phyloP scores from a whole-genome alignment of 139 green algal species.

The Pleodorina starrii region DNA sequence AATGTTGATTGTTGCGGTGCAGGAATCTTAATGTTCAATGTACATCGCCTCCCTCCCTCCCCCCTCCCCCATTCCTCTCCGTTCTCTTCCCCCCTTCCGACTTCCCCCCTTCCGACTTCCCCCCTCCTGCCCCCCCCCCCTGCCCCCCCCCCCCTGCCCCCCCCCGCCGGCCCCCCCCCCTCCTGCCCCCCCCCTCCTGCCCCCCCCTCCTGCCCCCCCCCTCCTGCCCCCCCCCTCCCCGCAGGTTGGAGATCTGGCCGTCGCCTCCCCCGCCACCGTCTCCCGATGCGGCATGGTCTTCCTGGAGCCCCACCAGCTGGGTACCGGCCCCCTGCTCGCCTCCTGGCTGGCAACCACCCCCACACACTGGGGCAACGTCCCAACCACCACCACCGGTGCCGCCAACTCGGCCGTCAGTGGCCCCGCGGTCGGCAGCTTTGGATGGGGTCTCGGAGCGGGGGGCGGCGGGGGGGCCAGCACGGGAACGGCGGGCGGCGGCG shows the following conservation, averaged over 20 bases:
- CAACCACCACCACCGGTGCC: not conserved
- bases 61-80: too few species aligned
- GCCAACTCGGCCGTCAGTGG: not conserved
- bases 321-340: constrained; percentile 73
- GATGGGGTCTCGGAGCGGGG: too few species aligned
- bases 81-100: too few species aligned
- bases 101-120: too few species aligned
- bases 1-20: too few species aligned
- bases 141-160: too few species aligned
- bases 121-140: too few species aligned
- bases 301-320: constrained; percentile 82
- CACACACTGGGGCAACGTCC: not conserved
- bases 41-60: too few species aligned
- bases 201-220: not conserved
- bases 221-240: not conserved
- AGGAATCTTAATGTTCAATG: too few species aligned
- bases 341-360: constrained; percentile 76
- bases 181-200: too few species aligned
- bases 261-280: constrained; percentile 83
- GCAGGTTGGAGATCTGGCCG: constrained; percentile 76
- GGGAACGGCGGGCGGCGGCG: not conserved
- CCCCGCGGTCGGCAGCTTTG: not conserved
- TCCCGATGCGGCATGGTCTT: constrained; percentile 84
- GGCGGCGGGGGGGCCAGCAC: not conserved
- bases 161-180: too few species aligned